Conservation (phyloP, 2,329 filamentous ascomycete genomes). For the Lachnellula occidentalis region DNA sequence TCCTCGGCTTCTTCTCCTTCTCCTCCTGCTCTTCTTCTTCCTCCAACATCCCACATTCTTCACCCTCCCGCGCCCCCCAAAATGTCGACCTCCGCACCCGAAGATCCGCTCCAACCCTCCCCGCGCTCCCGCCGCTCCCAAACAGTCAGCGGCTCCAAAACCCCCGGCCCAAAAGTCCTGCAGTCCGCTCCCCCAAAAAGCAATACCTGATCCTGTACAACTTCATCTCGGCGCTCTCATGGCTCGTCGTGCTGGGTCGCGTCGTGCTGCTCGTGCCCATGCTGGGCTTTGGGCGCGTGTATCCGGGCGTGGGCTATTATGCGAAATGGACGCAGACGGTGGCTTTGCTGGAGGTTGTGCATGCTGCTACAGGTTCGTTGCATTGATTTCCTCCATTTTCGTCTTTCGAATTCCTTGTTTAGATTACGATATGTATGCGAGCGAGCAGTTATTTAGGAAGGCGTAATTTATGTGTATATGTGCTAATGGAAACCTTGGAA, state of each 20-base stretch:
- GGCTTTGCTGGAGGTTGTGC: slow-evolving; percentile 76
- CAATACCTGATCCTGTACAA: slow-evolving; percentile 86
- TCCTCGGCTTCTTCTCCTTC: neutral
- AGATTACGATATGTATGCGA: too few species aligned
- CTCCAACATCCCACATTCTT: neutral
- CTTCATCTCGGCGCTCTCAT: slow-evolving; percentile 67
- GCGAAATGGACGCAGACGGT: slow-evolving; percentile 78
- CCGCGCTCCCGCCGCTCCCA: neutral
- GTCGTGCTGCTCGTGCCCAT: slow-evolving; percentile 51
- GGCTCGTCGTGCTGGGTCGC: slow-evolving; percentile 70
- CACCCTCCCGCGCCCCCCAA: neutral
- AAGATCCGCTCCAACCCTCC: neutral
- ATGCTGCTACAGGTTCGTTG: slow-evolving; percentile 66
- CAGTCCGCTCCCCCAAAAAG: slow-evolving; percentile 43
- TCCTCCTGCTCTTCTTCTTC: neutral
- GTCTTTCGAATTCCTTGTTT: neutral
- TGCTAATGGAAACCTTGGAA: neutral
- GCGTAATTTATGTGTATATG: neutral
- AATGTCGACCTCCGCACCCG: neutral
- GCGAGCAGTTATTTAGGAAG: neutral
- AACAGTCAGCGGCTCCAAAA: slow-evolving; percentile 1
- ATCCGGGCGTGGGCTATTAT: slow-evolving; percentile 57
- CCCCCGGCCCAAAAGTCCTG: slow-evolving; percentile 24
- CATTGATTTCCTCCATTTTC: neutral
- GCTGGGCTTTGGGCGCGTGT: slow-evolving; percentile 54